Percentiles rank a stretch among this genome's conserved stretches.
These are phyloP conservation scores for Oemleria cerasiformis DNA, from an alignment of 306 rosid genomes.

Conservation along the genomic window DNA sequence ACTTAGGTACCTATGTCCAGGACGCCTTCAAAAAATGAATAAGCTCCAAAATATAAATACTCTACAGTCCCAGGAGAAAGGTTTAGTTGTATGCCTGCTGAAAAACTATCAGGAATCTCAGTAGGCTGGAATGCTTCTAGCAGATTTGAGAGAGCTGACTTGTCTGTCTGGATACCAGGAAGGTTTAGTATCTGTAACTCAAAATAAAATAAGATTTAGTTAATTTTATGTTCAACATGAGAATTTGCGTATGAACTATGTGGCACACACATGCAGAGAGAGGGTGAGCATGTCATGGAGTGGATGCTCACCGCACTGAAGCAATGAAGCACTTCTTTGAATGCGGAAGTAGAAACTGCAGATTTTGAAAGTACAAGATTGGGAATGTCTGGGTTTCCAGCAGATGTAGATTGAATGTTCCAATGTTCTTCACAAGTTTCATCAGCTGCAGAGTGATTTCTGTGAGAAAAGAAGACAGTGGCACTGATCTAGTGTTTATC, in stretches of 20 bases:
- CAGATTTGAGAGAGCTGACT: constrained; percentile 23
- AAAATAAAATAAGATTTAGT: not conserved
- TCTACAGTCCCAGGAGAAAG: constrained; percentile 31
- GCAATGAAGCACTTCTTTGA: constrained; percentile 37
- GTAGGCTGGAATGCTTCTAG: constrained; percentile 43
- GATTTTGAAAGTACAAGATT: constrained; percentile 30
- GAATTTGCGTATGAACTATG: not conserved
- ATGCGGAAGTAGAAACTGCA: constrained; percentile 23
- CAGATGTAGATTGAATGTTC: constrained; percentile 30
- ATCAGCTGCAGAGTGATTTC: constrained; percentile 19
- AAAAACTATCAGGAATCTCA: constrained; percentile 22
- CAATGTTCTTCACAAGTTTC: constrained; percentile 37
- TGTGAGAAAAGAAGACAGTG: not conserved
- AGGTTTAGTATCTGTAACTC: constrained; percentile 30
- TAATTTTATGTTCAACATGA: not conserved
- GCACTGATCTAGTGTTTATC: not conserved
- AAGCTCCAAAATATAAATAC: constrained; percentile 31
- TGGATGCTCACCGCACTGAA: constrained; percentile 30
- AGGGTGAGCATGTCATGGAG: constrained; percentile 2
- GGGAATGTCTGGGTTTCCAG: constrained; percentile 37
- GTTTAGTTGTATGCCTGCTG: constrained; percentile 23
- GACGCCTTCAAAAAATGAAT: constrained; percentile 30
- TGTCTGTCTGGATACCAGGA: constrained; percentile 26
- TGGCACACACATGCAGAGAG: not conserved
- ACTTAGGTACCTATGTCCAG: constrained; percentile 28